phyloP scores from a whole-genome alignment of 2,329 filamentous ascomycete species.

The Thermothelomyces thermophilus region DNA sequence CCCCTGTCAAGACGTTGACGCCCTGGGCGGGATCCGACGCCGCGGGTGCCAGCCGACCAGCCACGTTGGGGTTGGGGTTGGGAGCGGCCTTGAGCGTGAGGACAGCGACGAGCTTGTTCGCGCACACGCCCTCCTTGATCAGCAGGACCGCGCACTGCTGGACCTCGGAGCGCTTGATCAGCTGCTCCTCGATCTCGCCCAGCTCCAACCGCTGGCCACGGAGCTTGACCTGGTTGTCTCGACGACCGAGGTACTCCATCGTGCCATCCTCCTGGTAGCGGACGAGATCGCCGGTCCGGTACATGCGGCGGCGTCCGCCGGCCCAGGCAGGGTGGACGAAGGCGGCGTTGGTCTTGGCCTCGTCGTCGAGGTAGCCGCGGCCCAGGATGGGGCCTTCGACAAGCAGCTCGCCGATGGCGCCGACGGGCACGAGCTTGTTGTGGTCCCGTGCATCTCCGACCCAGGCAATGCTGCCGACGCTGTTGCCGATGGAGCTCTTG shows the following conservation, averaged over 20 bases:
- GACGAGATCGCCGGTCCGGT: conserved; percentile 34
- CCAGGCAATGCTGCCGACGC: conserved; percentile 8
- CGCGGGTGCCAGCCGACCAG: not conserved
- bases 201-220: conserved; percentile 26
- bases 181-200: conserved; percentile 39
- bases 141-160: conserved; percentile 12
- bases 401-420: conserved; percentile 20
- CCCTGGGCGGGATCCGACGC: not conserved
- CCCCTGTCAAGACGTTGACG: not conserved
- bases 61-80: not conserved
- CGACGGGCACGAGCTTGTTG: conserved; percentile 19
- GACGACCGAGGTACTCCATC: conserved; percentile 21
- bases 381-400: conserved; percentile 19
- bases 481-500: conserved; percentile 17
- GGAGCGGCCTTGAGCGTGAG: conserved; percentile 1
- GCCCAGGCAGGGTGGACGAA: not conserved
- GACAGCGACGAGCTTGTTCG: conserved; percentile 6
- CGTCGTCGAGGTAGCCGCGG: conserved; percentile 19
- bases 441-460: conserved; percentile 10
- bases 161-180: conserved; percentile 28
- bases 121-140: conserved; percentile 6
- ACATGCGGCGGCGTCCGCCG: conserved; percentile 26
- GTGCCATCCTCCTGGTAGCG: conserved; percentile 21
- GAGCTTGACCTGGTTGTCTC: conserved; percentile 23
- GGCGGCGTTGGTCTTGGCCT: conserved; percentile 33